Percentiles rank a stretch among this genome's conserved stretches.
Evolutionary conservation across 2,329 filamentous ascomycete species (phyloP).

Genomic region (Akanthomyces lecanii): DNA sequence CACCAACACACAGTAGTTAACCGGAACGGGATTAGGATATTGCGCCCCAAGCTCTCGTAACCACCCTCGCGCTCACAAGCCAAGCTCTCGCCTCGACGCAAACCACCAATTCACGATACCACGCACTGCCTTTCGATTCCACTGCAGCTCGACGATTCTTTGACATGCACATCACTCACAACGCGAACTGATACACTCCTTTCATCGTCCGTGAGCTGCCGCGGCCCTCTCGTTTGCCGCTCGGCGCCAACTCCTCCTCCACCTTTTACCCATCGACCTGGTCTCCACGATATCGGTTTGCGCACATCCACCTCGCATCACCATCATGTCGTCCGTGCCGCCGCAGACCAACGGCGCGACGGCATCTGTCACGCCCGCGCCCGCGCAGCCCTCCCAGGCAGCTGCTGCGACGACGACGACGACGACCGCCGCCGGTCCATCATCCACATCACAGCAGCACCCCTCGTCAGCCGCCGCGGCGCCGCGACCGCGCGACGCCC

Average conservation of each 20-base stretch:
- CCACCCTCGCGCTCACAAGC: neutral
- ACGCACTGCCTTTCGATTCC: neutral
- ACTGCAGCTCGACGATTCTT: neutral
- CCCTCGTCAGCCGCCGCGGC: constrained; percentile 35
- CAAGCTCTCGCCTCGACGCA: neutral
- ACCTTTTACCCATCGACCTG: neutral
- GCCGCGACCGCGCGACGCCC: constrained; percentile 69
- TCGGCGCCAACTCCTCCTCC: neutral
- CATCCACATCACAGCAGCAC: constrained; percentile 22
- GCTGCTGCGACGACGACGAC: neutral
- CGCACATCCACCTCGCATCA: neutral
- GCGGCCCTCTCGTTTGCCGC: neutral
- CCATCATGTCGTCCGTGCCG: constrained; percentile 3
- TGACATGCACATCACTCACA: neutral
- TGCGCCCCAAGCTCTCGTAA: constrained; percentile 10
- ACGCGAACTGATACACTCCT: neutral
- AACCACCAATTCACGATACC: neutral
- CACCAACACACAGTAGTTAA: neutral
- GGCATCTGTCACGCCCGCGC: constrained; percentile 15
- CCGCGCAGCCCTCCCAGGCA: neutral
- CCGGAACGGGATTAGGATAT: constrained; percentile 17
- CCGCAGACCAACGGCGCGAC: constrained; percentile 13
- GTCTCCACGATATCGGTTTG: neutral
- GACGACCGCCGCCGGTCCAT: constrained; percentile 19
- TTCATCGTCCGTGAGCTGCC: neutral